Base-by-base conservation (phyloP, 768 basidiomycete genomes). In the Austroboletus festivus region DNA sequence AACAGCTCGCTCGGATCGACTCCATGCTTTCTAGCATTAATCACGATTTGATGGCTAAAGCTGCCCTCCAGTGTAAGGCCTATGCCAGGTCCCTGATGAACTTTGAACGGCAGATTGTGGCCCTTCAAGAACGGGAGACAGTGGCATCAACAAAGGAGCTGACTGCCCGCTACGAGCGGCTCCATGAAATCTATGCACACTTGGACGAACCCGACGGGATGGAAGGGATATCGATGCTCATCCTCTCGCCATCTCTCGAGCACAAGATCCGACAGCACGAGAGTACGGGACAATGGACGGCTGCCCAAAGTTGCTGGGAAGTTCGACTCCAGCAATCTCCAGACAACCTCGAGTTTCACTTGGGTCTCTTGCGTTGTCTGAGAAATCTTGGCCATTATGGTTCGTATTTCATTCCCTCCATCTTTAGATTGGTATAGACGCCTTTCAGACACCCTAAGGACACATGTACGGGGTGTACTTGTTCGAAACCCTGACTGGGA, bases 281-380 rank as follows among this genome's bases (percentile, higher is more conserved):
- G 67, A 94, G 88, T 55, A 95, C 89, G 3, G 96, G 96, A 0
- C 78, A 85, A 37, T 99, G 96, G 96, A 98, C 96, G 2, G 88
- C 93, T 9, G 95, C 96, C 8, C 96, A 98, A 67, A 98, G 95
- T 61, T 99, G 96, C 60, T 99, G 96, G 96, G 96, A 99, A 68
- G 85, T 98, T 12, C 80, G 86, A 41, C 75, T 99, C 15, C 95
- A 97, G 62, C 84, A 90, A 49, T 82, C 83, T 19, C 94, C 95
- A 0, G 84, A 95, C 58, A 93, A 95, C 56, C 75, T 95, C 5
- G 81, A 87, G 20, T 87, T 85, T 52, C 95, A 99, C 64, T 68
- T 94, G 15, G 96, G 96, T 13, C 76, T 99, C 10, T 68, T 97
- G 53, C 81, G 91, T 41, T 98, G 95, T 63, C 75, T 98, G 47